Evolutionary conservation across 1,284 basidiomycete genomes (phyloP).

Genomic region (Tylopilus orsonianus): DNA sequence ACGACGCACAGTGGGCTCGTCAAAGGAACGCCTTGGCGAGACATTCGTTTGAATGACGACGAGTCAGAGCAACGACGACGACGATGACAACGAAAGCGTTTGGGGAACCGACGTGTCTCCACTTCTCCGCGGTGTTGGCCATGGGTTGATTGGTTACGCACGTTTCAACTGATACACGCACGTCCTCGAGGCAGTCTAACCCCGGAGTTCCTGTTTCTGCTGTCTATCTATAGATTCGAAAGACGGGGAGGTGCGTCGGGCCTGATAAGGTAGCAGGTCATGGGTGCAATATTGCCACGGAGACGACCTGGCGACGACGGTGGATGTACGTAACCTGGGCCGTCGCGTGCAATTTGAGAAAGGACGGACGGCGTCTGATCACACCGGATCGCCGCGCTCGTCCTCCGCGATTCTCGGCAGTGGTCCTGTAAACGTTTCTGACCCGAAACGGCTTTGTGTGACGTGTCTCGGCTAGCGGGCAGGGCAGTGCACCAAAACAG

Average conservation of each 20-base stretch:
- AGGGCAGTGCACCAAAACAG: conserved; percentile 34
- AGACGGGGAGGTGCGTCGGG: conserved; percentile 14
- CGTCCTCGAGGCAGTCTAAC: conserved; percentile 27
- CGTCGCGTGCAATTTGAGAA: conserved; percentile 15
- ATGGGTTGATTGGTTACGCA: conserved; percentile 18
- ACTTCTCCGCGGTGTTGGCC: conserved; percentile 24
- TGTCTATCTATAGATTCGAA: conserved; percentile 33
- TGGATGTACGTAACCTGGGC: conserved; percentile 24
- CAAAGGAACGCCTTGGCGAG: conserved; percentile 53
- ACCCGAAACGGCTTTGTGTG: conserved; percentile 31
- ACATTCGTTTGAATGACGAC: conserved; percentile 37
- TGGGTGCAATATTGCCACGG: conserved; percentile 20
- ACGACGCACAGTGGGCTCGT: conserved; percentile 40
- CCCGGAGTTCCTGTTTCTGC: conserved; percentile 33
- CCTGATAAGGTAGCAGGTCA: conserved; percentile 16
- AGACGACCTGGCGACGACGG: conserved; percentile 21
- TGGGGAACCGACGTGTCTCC: conserved; percentile 8
- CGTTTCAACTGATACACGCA: conserved; percentile 27
- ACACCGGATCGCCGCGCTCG: conserved; percentile 26
- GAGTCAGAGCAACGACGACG: conserved; percentile 14
- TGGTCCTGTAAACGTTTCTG: conserved; percentile 30
- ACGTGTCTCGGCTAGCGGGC: conserved; percentile 29
- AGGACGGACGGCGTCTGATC: conserved; percentile 26
- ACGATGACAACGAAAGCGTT: not conserved
- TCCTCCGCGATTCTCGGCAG: conserved; percentile 27